phyloP scores from a whole-genome alignment of 2,329 filamentous ascomycete genomes.

The Rutstroemia sp. region DNA sequence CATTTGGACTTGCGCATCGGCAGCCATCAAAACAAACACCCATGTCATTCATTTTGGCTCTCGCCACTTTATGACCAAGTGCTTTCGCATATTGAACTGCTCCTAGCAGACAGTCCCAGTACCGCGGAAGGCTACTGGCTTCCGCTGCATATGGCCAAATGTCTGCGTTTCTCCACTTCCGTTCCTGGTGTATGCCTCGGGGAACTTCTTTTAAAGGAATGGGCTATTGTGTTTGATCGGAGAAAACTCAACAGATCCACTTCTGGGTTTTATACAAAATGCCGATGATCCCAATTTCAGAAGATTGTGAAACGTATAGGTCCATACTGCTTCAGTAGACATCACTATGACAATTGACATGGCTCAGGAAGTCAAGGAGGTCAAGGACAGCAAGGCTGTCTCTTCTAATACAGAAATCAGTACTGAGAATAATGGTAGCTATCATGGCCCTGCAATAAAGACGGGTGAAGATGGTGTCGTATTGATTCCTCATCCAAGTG shows the following conservation, averaged over 20 bases:
- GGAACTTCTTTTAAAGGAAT: not conserved
- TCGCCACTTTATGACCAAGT: too few species aligned
- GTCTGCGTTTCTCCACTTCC: not conserved
- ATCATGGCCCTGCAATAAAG: not conserved
- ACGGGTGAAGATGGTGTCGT: conserved; percentile 25
- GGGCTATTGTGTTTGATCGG: not conserved
- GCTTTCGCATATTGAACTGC: too few species aligned
- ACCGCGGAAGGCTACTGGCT: too few species aligned
- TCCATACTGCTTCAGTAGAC: not conserved
- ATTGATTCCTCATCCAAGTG: conserved; percentile 32
- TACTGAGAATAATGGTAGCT: not conserved
- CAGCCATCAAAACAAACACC: too few species aligned
- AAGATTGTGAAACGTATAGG: not conserved
- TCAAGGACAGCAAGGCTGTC: not conserved
- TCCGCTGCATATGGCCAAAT: too few species aligned
- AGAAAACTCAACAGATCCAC: not conserved
- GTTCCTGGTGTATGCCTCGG: not conserved
- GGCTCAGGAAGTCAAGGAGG: not conserved
- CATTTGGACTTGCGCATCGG: too few species aligned
- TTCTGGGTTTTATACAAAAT: not conserved
- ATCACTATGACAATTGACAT: not conserved
- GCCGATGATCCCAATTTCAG: not conserved
- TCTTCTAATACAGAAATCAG: not conserved
- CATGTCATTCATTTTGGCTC: too few species aligned
- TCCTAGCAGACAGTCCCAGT: too few species aligned